These are phyloP conservation scores for Candida dajiaensis DNA, from an alignment of 805 yeast genomes.

Conservation along the genomic window DNA sequence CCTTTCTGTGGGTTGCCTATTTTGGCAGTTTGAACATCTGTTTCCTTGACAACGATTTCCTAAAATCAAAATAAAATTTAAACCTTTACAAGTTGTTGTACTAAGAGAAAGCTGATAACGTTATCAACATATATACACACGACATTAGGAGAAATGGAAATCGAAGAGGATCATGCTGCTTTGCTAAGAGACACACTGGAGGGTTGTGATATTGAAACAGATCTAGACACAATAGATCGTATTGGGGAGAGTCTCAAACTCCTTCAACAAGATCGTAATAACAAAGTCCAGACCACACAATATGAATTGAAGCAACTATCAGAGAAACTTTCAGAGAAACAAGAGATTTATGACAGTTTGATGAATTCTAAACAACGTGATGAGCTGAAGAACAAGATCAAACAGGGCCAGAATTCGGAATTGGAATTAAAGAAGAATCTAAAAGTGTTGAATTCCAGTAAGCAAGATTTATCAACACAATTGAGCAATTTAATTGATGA, in stretches of 20 bases:
- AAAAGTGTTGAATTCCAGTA: conserved; percentile 41
- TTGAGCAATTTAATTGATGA: conserved; percentile 33
- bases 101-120: neutral
- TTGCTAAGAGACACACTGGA: conserved; percentile 38
- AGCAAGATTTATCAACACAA: conserved; percentile 32
- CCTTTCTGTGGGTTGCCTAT: neutral
- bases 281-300: conserved; percentile 18
- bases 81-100: neutral
- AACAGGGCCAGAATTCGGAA: conserved; percentile 37
- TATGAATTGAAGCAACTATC: conserved; percentile 17
- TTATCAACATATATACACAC: neutral
- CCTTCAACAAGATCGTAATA: conserved; percentile 27
- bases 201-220: conserved; percentile 47
- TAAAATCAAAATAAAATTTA: neutral
- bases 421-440: conserved; percentile 47
- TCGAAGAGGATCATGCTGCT: conserved; percentile 10
- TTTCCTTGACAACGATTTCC: neutral
- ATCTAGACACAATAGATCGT: conserved; percentile 38
- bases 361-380: conserved; percentile 25
- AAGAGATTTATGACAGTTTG: conserved; percentile 18
- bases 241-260: conserved; percentile 33
- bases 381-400: conserved; percentile 27
- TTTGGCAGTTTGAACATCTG: neutral
- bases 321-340: conserved; percentile 11
- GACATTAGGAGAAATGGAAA: neutral